These are phyloP conservation scores for Akebia trifoliata DNA, from an alignment of 164 flowering plant species.

Conservation along the genomic window DNA sequence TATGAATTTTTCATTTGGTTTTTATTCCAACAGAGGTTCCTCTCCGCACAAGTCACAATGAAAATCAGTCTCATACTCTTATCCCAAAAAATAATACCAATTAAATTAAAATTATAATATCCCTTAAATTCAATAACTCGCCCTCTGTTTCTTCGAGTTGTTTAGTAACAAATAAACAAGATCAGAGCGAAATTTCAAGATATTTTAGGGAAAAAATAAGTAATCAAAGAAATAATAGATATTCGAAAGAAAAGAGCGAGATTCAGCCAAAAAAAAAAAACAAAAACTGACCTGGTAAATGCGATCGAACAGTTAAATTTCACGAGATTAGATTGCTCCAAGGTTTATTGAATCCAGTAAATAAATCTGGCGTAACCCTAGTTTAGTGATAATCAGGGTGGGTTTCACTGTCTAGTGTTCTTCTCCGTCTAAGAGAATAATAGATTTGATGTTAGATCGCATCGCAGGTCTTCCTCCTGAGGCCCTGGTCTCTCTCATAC, in stretches of 20 bases:
- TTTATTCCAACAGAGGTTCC: too few species aligned
- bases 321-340: not conserved
- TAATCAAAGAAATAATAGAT: not conserved
- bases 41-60: too few species aligned
- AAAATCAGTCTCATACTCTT: too few species aligned
- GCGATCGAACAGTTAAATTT: not conserved
- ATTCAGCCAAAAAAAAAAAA: not conserved
- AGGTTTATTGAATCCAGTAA: not conserved
- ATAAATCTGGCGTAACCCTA: not conserved
- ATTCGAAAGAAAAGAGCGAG: not conserved
- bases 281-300: conserved; percentile 10
- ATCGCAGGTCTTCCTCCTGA: too few species aligned
- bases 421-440: too few species aligned
- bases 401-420: too few species aligned
- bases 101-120: too few species aligned
- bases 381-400: not conserved
- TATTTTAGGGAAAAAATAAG: not conserved
- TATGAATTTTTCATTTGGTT: too few species aligned
- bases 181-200: not conserved
- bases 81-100: too few species aligned
- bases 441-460: not conserved
- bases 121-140: not conserved
- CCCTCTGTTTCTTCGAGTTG: not conserved
- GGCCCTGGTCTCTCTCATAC: too few species aligned
- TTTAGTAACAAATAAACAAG: not conserved